Evolutionary conservation across 2,329 filamentous ascomycete species (phyloP).

Genomic region (Nemania bipapillata): DNA sequence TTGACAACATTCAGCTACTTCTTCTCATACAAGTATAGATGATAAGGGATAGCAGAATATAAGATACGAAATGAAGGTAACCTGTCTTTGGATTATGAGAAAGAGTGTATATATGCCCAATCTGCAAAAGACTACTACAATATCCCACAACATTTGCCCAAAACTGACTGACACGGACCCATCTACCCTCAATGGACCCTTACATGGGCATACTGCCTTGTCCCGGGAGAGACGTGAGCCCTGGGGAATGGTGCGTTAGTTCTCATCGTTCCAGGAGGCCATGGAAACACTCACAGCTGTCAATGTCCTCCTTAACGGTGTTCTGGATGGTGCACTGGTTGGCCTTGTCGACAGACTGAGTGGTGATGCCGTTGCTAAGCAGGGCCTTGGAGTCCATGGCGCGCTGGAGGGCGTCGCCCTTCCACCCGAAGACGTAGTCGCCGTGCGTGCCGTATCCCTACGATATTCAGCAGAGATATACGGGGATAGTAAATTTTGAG

Average conservation of each 20-base stretch:
- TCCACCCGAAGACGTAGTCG: constrained; percentile 39
- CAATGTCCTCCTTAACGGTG: constrained; percentile 47
- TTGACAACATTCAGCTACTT: background rate
- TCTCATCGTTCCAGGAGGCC: constrained; percentile 19
- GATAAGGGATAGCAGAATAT: constrained; percentile 13
- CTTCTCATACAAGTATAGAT: constrained; percentile 12
- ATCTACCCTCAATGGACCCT: constrained; percentile 20
- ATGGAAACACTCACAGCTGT: constrained; percentile 48
- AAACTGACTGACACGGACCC: constrained; percentile 22
- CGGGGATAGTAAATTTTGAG: constrained; percentile 12
- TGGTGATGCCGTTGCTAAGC: constrained; percentile 47
- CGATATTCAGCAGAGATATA: constrained; percentile 14
- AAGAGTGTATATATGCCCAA: constrained; percentile 30
- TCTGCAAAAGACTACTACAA: constrained; percentile 27
- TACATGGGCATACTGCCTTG: constrained; percentile 35
- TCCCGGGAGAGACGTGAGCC: constrained; percentile 35
- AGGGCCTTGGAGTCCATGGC: constrained; percentile 51
- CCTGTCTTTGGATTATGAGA: constrained; percentile 25
- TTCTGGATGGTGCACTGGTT: constrained; percentile 46
- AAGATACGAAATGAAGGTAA: constrained; percentile 10
- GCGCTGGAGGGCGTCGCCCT: constrained; percentile 46
- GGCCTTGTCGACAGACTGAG: constrained; percentile 46
- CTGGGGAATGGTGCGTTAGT: constrained; percentile 33
- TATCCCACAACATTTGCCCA: constrained; percentile 25
- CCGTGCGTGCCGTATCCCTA: constrained; percentile 50